Evolutionary conservation across 306 rosid species (phyloP).

Genomic region (Castanea mollissima): DNA sequence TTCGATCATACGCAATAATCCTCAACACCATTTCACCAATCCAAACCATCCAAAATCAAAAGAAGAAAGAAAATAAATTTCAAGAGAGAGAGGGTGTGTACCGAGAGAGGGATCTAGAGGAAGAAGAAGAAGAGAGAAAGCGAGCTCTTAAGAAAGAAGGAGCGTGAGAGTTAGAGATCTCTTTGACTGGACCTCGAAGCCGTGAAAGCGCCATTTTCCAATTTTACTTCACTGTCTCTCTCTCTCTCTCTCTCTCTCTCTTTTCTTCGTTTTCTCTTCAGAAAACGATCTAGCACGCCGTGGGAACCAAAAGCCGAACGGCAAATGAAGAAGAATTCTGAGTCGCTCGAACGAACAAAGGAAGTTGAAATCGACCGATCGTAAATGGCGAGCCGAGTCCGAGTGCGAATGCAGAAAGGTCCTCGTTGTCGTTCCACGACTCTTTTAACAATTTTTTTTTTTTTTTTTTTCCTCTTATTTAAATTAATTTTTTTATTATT

Average conservation of each 20-base stretch:
- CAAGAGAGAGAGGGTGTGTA: slow-evolving; percentile 16
- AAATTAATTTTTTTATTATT: no score
- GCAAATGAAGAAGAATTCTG: background rate
- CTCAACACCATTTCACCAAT: background rate
- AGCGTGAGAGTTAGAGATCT: slow-evolving; percentile 56
- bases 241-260: background rate
- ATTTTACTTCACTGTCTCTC: background rate
- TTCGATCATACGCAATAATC: slow-evolving; percentile 4
- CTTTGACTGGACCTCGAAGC: slow-evolving; percentile 64
- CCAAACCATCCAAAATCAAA: background rate
- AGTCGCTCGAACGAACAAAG: background rate
- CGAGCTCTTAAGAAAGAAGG: slow-evolving; percentile 52
- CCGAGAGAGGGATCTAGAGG: slow-evolving; percentile 68
- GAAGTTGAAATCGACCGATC: no score
- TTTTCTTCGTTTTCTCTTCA: background rate
- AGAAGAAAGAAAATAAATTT: background rate
- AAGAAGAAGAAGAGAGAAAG: slow-evolving; percentile 40
- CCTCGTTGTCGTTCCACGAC: no score
- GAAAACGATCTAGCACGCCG: no score
- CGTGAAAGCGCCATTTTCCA: slow-evolving; percentile 75
- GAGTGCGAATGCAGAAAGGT: no score
- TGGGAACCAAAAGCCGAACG: no score
- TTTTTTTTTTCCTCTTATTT: no score
- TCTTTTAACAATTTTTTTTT: background rate
- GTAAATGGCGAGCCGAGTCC: no score